Percentiles rank a stretch among this genome's conserved stretches.
Evolutionary conservation across 2,329 filamentous ascomycete species (phyloP).

Genomic region (Arachnopeziza araneosa): DNA sequence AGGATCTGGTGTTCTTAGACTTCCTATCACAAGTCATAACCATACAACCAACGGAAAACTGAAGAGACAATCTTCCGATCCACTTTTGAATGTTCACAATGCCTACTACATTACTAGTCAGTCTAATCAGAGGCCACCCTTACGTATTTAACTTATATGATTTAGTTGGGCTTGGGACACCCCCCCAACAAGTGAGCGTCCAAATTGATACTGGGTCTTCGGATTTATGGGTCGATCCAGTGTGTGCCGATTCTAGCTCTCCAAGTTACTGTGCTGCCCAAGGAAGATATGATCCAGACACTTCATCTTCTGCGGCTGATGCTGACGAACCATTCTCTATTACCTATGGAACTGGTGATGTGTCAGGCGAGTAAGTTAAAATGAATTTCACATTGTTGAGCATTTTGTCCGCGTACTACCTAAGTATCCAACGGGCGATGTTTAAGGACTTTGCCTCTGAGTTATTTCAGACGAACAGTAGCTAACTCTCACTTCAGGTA

Average conservation of each 20-base stretch:
- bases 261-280: not conserved
- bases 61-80: not conserved
- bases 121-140: not conserved
- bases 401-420: too few species aligned
- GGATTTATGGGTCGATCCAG: conserved; percentile 3
- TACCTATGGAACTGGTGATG: conserved; percentile 7
- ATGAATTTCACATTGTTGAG: too few species aligned
- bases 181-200: conserved; percentile 1
- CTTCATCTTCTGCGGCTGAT: not conserved
- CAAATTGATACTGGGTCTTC: conserved; percentile 4
- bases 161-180: not conserved
- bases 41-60: not conserved
- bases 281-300: not conserved
- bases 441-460: not conserved
- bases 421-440: too few species aligned
- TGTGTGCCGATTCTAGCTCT: not conserved
- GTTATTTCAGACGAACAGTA: not conserved
- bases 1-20: not conserved
- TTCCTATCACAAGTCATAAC: not conserved
- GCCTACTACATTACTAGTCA: not conserved
- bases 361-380: not conserved
- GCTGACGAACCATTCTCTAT: not conserved
- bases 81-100: not conserved
- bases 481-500: conserved; percentile 1
- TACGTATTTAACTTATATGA: not conserved